Evolutionary conservation across 306 rosid genomes (phyloP), one percentile per base, ranked within the genome.

Genomic region (Cucurbita pepo): DNA sequence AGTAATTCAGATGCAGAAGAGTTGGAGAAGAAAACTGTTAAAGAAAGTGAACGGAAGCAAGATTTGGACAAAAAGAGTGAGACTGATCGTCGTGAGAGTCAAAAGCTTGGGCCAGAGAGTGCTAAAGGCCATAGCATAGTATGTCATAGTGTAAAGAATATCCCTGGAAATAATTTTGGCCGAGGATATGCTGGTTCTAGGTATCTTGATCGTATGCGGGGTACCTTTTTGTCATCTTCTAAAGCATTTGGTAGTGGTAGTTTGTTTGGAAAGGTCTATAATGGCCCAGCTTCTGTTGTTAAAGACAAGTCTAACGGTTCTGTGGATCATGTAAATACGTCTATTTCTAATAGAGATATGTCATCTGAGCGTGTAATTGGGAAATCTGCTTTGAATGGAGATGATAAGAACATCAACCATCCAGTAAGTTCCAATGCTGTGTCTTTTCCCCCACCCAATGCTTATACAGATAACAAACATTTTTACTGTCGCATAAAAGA

Each of bases 1-100:
- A 95, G 99, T 87, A 89, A 95, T 82, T 95, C 99, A 69, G 99
- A 95, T 77, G 95, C 43, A 8, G 99, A 95, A 80, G 99, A 91
- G 79, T 75, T 91, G 81, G 99, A 91, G 73, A 95, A 81, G 84
- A 91, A 76, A 85, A 75, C 86, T 63, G 90, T 86, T 63, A 91
- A 91, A 88, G 99, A 94, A 77, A 85, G 70, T 79, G 97, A 88
- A 36, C 81, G 82, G 51, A 95, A 91, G 88, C 79, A 80, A 70
- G 99, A 89, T 54, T 58, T 45, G 37, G 96, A 89, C 63, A 94
- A 83, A 76, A 94, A 86, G 77, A 75, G 78, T 80, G 96, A 90
- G 78, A 59, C 44, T 54, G 96, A 88, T 77, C 88, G 84, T 10
- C 80, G 83, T 67, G 97, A 93, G 69, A 76, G 73, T 77, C 92